Base-by-base conservation (phyloP, 192 early-diverging fungal species). In the Gigaspora rosea region DNA sequence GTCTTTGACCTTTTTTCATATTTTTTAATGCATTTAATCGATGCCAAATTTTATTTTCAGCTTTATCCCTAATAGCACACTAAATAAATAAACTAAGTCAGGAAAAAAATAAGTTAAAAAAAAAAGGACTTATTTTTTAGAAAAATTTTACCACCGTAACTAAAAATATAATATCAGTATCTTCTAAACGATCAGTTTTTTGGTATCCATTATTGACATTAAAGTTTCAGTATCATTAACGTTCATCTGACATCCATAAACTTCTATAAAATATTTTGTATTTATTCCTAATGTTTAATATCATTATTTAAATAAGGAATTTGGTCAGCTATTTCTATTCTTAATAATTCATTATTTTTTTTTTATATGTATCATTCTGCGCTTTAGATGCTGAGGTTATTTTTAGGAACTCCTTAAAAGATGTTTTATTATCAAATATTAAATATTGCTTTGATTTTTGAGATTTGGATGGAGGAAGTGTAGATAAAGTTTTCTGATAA, bases 201-300 rank as follows among this genome's bases (percentile, higher is more conserved):
- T 82, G 81, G 72, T 92, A 93, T 89, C 85, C 83, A 93, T 83
- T 27, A 93, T 90, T 0, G 91, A 81, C 86, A 90, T 93, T 71
- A 93, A 80, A 61, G 92, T 92, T 79, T 93, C 92, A 0, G 92
- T 92, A 73, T 93, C 92, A 76, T 89, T 93, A 68, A 92, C 89
- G 75, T 93, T 93, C 92, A 93, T 93, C 82, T 93, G 92, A 76
- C 92, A 93, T 11, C 92, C 92, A 76, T 93, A 93, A 46, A 93
- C 92, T 76, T 93, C 92, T 10, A 93, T 88, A 79, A 87, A 91
- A 75, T 88, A 93, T 70, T 88, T 91, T 58, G 87, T 83, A 2
- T 88, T 88, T 62, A 82, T 80, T 4, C 91, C 92, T 81, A 85
- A 85, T 20, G 74, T 78, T 10, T 81, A 0, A 81, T 81, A 33